phyloP scores from a whole-genome alignment of 2,329 filamentous ascomycete species.

The Pseudogymnoascus sp. region DNA sequence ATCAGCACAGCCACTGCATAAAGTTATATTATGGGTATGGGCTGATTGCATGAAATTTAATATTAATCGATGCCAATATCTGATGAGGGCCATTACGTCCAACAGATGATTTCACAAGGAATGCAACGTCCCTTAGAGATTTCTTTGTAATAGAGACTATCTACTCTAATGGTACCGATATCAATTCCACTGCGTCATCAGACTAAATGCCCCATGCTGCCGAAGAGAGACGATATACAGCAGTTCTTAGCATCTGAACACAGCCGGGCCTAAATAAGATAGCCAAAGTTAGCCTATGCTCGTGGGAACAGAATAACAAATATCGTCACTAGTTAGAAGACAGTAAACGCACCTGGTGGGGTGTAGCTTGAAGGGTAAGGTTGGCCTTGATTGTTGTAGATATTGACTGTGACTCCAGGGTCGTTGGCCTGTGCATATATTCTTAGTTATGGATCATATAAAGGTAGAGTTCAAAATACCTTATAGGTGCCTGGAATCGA shows the following conservation, averaged over 20 bases:
- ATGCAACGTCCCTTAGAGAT: no score
- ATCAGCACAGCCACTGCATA: neutral
- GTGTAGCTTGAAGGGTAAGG: neutral
- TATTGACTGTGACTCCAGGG: constrained; percentile 18
- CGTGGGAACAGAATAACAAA: no score
- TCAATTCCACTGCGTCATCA: no score
- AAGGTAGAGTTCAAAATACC: neutral
- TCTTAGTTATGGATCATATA: neutral
- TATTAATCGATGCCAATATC: neutral
- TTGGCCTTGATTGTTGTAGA: neutral
- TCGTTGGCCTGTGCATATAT: constrained; percentile 7
- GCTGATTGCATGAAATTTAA: neutral
- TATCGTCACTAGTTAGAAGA: no score
- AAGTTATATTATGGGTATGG: neutral
- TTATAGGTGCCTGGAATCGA: constrained; percentile 24
- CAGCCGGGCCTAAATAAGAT: no score
- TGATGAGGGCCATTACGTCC: neutral
- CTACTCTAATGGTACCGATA: no score
- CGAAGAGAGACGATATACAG: no score
- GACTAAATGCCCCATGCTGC: no score
- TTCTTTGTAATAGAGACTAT: no score
- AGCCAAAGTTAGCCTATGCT: no score
- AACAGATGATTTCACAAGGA: neutral
- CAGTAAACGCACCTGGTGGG: neutral
- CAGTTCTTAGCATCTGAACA: no score